Percentiles rank a stretch among this genome's conserved stretches.
Evolutionary conservation across 2,329 filamentous ascomycete species (phyloP).

Genomic region (Arthrobotrys entomopaga): DNA sequence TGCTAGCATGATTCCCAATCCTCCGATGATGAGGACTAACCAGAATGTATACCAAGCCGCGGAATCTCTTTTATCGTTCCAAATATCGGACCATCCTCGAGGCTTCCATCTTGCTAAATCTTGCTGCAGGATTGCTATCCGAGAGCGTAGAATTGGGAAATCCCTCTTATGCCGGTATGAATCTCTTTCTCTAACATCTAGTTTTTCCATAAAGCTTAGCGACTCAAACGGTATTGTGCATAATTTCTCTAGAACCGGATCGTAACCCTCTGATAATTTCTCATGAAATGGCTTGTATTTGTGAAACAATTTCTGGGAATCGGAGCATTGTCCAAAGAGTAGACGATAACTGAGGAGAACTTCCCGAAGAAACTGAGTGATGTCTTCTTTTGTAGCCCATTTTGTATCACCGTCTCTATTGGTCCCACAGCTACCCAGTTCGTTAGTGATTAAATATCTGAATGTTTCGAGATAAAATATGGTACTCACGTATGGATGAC

Average conservation of each 20-base stretch:
- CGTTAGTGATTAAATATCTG: too few relatives aligned
- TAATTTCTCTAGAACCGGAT: too few relatives aligned
- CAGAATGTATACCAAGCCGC: conserved; percentile 35
- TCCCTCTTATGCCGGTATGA: conserved; percentile 29
- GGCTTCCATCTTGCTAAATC: conserved; percentile 22
- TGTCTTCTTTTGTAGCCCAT: too few relatives aligned
- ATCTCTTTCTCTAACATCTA: conserved; percentile 10
- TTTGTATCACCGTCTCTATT: too few relatives aligned
- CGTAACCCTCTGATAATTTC: too few relatives aligned
- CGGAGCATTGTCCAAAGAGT: too few relatives aligned
- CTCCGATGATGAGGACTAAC: conserved; percentile 18
- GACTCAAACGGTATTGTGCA: not conserved
- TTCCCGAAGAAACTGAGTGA: too few relatives aligned
- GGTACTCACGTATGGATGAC: conserved; percentile 19
- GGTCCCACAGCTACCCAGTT: too few relatives aligned
- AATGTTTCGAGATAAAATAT: too few relatives aligned
- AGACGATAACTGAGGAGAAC: too few relatives aligned
- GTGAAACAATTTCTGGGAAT: too few relatives aligned
- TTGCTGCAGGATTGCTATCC: conserved; percentile 28
- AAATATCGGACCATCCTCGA: conserved; percentile 19
- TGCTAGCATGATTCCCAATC: conserved; percentile 6
- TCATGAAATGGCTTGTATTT: too few relatives aligned
- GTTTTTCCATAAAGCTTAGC: not conserved
- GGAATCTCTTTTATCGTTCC: conserved; percentile 25
- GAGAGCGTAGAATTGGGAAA: conserved; percentile 22